Evolutionary conservation across 169 alveolate genomes (phyloP), one percentile per base, ranked within the genome.

Genomic region (Babesia gibsoni): DNA sequence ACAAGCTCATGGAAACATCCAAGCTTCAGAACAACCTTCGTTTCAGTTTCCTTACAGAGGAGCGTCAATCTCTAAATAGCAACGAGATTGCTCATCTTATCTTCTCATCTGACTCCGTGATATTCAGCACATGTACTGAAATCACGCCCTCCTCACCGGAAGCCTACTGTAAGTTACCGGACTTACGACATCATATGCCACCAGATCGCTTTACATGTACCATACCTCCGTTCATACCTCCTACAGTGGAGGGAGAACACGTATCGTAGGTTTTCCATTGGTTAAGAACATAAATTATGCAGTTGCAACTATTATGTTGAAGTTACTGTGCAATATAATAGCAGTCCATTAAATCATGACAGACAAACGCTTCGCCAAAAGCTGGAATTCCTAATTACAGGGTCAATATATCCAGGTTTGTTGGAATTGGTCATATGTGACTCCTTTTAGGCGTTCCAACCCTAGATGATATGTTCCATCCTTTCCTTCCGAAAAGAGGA

Each of bases 161-260:
- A 29, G 25, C 45, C 16, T 49, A 32, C 59, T 77, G 85, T 77
- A 52, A 35, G 85, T 65, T 39, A 30, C 12, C n/a, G 29, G 6
- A 52, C 48, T 12, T 22, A 18, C 30, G 36, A 2, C 32, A 22
- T 2, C 22, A n/a, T 18, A 30, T 30, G 35, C 16, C 23, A 25
- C 52, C 43, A 77, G 82, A 67, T 33, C 84, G 74, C 25, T 77
- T 27, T 45, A 65, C 42, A 36, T 48, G 74, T 29, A 52, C 67
- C 16, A 58, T 77, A 16, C 85, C 85, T 6, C 85, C 85, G 39
- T 77, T 77, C 50, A 18, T 77, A 37, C 85, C 85, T 1, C 85
- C 85, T 9, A 61, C 85, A 1, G 52, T 66, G 67, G 33, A 42
- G n/a, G 72, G 85, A 27, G 65, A 49, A 12, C 29, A 56, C 52